Evolutionary conservation across 352 stramenopile genomes (phyloP).

Genomic region (Phytophthora melonis): DNA sequence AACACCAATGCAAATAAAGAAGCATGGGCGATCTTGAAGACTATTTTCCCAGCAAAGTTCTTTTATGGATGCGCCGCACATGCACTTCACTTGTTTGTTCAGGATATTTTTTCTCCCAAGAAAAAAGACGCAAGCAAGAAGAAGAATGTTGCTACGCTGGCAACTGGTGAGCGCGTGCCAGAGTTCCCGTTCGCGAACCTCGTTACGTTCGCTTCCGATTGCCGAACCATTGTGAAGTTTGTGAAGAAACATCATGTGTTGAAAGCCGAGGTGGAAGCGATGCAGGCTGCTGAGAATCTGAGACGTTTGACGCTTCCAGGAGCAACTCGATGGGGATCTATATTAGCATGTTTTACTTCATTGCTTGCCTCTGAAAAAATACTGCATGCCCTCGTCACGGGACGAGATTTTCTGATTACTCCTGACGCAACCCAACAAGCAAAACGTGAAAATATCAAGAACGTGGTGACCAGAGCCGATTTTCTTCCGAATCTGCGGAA

Average conservation of each 20-base stretch:
- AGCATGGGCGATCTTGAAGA: background rate
- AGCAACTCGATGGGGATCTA: too few species aligned
- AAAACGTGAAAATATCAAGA: too few species aligned
- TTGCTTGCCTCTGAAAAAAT: too few species aligned
- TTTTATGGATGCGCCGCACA: background rate
- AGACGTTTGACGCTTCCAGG: too few species aligned
- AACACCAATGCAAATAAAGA: background rate
- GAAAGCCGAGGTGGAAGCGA: background rate
- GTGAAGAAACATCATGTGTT: background rate
- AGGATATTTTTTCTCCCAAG: background rate
- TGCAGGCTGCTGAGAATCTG: background rate
- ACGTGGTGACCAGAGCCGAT: too few species aligned
- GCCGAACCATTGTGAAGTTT: background rate
- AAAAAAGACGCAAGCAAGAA: background rate
- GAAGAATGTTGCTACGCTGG: background rate
- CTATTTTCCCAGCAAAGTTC: background rate
- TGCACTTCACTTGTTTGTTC: background rate
- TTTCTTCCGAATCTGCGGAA: too few species aligned
- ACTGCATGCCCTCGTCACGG: too few species aligned
- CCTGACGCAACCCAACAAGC: too few species aligned
- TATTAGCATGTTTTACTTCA: too few species aligned
- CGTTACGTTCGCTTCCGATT: background rate
- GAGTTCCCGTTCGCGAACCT: background rate
- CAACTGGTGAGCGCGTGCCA: background rate
- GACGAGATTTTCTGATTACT: too few species aligned